Base-by-base conservation (phyloP, 2,329 filamentous ascomycete genomes). In the Lecanicillium sp. region DNA sequence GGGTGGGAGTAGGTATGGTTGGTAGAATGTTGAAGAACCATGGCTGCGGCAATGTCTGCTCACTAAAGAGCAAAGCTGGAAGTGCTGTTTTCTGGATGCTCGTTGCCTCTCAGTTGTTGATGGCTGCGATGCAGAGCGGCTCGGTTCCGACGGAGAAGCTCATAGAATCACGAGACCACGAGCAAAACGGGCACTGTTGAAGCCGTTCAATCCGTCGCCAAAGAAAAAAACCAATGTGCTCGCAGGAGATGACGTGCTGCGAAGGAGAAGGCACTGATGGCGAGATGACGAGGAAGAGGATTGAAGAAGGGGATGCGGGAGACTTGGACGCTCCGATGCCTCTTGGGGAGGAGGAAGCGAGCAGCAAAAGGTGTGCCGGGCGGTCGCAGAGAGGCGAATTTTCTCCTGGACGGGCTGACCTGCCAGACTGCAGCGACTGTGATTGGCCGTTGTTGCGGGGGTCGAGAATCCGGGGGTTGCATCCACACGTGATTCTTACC, bases 1-100 rank as follows among this genome's bases (percentile, higher is more conserved):
- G 84, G 81, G 62, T 90, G 87, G 48, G 80, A 73, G 71, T 89
- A 88, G 53, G 73, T 77, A 59, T 85, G 82, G 62, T 74, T 78
- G 51, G 77, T 79, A 39, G 74, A 76, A 59, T 78, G 75, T 6
- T 72, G 76, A 62, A 79, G 72, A 46, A 79, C 75, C 75, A 79
- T 79, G 39, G 56, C 72, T 40, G 56, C 71, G 54, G 46, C 55
- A 40, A 42, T 39, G 41, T 22, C 20, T 33, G 40, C 40, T 40
- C 40, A 33, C 32, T 36, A 14, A 14, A 29, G 32, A 38, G 49
- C 43, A 31, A 36, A 10, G 15, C 14, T 27, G 18, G 9, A n/a
- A n/a, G n/a, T 25, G 22, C 22, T 42, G 29, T 15, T 25, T 29
- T 19, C 36, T 30, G 9, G 28, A 22, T 40, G 18, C 25, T 25